Conservation (phyloP, 768 basidiomycete genomes). For the Podaxis carcinomalis region DNA sequence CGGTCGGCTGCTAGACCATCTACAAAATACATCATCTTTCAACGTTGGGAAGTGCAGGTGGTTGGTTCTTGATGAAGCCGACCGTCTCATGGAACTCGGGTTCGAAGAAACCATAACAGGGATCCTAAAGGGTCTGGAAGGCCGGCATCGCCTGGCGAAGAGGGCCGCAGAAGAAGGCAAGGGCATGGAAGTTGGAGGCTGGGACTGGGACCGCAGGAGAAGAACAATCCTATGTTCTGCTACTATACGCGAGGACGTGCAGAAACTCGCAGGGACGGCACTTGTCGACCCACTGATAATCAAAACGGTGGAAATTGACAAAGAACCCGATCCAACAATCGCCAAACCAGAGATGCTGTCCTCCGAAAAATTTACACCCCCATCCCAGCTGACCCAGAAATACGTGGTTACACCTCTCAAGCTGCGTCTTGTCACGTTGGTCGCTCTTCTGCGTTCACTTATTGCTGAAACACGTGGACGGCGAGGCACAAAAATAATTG, state of each 20-base stretch:
- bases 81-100: slow-evolving; percentile 95
- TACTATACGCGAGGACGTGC: slow-evolving; percentile 92
- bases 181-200: slow-evolving; percentile 71
- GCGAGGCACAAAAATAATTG: slow-evolving; percentile 73
- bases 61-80: slow-evolving; percentile 96
- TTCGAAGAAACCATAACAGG: slow-evolving; percentile 95
- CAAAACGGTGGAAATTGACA: slow-evolving; percentile 61
- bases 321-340: slow-evolving; percentile 16
- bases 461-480: slow-evolving; percentile 54
- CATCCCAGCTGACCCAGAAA: slow-evolving; percentile 89
- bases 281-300: slow-evolving; percentile 79
- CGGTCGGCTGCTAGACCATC: slow-evolving; percentile 90
- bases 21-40: slow-evolving; percentile 93
- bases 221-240: slow-evolving; percentile 94
- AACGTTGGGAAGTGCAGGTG: slow-evolving; percentile 92
- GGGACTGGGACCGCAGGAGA: slow-evolving; percentile 77
- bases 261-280: slow-evolving; percentile 84
- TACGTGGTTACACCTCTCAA: slow-evolving; percentile 89
- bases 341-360: slow-evolving; percentile 2
- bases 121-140: slow-evolving; percentile 84
- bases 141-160: slow-evolving; percentile 67
- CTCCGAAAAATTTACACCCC: slow-evolving; percentile 68
- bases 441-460: slow-evolving; percentile 82
- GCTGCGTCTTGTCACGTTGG: slow-evolving; percentile 85
- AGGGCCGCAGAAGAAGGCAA: slow-evolving; percentile 65